Percentiles rank a stretch among this genome's conserved stretches.
Conservation (phyloP, 306 rosid genomes). For the Canavalia ensiformis region DNA sequence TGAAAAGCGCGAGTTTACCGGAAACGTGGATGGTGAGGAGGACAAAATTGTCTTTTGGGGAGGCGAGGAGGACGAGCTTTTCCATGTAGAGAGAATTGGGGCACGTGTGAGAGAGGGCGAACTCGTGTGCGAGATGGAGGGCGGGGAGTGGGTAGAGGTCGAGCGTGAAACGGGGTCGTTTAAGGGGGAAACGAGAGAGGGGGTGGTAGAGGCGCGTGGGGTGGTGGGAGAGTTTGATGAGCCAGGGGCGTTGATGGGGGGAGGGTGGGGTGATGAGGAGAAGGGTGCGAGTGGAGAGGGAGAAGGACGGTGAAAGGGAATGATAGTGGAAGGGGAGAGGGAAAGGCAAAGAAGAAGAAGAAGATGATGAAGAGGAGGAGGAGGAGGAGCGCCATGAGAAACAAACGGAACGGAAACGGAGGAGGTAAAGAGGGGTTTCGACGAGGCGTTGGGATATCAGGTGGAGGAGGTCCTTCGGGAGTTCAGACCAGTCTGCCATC, state of each 20-base stretch:
- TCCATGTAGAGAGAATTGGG: constrained; percentile 64
- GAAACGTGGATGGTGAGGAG: constrained; percentile 84
- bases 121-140: constrained; percentile 65
- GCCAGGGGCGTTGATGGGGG: constrained; percentile 18
- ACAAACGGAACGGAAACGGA: constrained; percentile 52
- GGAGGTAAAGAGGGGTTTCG: constrained; percentile 34
- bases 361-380: neutral
- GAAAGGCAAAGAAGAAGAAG: neutral
- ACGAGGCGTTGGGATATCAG: constrained; percentile 23
- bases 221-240: constrained; percentile 40
- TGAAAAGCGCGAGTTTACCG: constrained; percentile 72
- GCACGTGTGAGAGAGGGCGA: constrained; percentile 49
- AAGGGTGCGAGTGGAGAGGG: constrained; percentile 46
- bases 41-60: constrained; percentile 19
- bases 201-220: constrained; percentile 33
- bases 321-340: constrained; percentile 3
- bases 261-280: constrained; percentile 41
- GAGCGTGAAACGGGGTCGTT: constrained; percentile 42
- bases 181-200: constrained; percentile 40
- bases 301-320: neutral
- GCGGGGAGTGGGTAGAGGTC: constrained; percentile 50
- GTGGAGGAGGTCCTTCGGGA: constrained; percentile 40
- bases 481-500: constrained; percentile 51
- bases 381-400: constrained; percentile 50
- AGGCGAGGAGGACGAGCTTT: constrained; percentile 64